Conservation (phyloP, 768 basidiomycete species). For the Lactarius sanguifluus region DNA sequence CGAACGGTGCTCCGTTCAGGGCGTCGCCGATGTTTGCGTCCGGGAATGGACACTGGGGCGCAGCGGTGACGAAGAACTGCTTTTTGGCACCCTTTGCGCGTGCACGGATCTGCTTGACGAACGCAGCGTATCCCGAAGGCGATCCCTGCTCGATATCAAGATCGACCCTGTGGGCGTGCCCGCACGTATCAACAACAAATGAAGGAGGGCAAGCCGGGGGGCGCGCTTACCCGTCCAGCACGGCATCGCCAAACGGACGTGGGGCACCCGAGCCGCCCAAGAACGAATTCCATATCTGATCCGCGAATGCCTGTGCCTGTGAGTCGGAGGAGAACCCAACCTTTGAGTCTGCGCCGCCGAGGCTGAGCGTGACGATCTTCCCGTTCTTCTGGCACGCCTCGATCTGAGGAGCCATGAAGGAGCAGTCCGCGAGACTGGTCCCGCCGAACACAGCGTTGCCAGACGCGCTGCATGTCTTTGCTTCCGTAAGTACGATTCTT, state of each 20-base stretch:
- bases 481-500: neutral
- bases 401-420: constrained; percentile 45
- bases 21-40: constrained; percentile 39
- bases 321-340: constrained; percentile 42
- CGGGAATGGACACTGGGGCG: constrained; percentile 43
- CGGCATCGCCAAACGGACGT: constrained; percentile 47
- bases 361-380: constrained; percentile 48
- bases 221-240: constrained; percentile 46
- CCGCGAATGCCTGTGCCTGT: constrained; percentile 41
- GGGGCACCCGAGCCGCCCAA: constrained; percentile 47
- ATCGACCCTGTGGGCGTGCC: constrained; percentile 36
- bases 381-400: constrained; percentile 47
- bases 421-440: constrained; percentile 44
- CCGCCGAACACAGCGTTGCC: constrained; percentile 44
- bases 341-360: constrained; percentile 48
- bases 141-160: constrained; percentile 43
- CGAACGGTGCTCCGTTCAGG: constrained; percentile 39
- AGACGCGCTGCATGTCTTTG: constrained; percentile 43
- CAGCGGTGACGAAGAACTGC: constrained; percentile 40
- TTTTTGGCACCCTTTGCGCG: constrained; percentile 39
- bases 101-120: constrained; percentile 40
- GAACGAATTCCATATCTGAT: constrained; percentile 48
- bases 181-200: neutral
- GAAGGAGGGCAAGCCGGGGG: neutral
- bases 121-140: constrained; percentile 38